phyloP scores from a whole-genome alignment of 495 filamentous ascomycete species.

The Talaromyces liani region DNA sequence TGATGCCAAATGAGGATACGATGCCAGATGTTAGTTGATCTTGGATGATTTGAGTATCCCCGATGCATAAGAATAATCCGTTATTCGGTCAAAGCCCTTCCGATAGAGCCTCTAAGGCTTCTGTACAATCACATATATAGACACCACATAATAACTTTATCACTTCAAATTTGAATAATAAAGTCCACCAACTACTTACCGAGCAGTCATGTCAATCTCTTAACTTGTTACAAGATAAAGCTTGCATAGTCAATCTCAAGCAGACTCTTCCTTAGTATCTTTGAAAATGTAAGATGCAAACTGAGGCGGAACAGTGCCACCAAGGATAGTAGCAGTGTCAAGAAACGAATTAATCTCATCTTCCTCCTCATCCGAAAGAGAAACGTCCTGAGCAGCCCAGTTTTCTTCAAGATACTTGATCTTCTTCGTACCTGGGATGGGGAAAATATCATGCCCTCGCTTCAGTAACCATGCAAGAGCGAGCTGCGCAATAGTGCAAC shows the following conservation, averaged over 20 bases:
- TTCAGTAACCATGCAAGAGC: constrained; percentile 45
- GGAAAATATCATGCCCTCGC: constrained; percentile 47
- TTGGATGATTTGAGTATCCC: not conserved
- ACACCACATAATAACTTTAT: not conserved
- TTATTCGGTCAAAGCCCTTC: too few relatives aligned
- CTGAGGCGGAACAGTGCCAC: not conserved
- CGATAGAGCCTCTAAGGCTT: too few relatives aligned
- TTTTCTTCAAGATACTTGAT: constrained; percentile 53
- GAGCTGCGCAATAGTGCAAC: constrained; percentile 35
- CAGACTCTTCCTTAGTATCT: constrained; percentile 3
- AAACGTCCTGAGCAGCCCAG: constrained; percentile 34
- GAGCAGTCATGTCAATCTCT: too few relatives aligned
- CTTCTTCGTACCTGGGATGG: constrained; percentile 52
- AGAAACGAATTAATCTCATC: constrained; percentile 22
- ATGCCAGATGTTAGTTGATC: not conserved
- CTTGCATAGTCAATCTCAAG: not conserved
- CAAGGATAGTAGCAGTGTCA: not conserved
- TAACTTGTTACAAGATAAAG: not conserved
- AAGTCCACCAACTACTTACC: too few relatives aligned
- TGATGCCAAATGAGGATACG: constrained; percentile 10
- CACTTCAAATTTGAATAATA: not conserved
- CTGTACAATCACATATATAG: not conserved
- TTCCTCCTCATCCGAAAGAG: constrained; percentile 42
- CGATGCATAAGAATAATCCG: not conserved
- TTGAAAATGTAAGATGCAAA: not conserved